Percentiles rank a stretch among this genome's conserved stretches.
phyloP scores from a whole-genome alignment of 305 asterid species.

The Fraxinus latifolia region DNA sequence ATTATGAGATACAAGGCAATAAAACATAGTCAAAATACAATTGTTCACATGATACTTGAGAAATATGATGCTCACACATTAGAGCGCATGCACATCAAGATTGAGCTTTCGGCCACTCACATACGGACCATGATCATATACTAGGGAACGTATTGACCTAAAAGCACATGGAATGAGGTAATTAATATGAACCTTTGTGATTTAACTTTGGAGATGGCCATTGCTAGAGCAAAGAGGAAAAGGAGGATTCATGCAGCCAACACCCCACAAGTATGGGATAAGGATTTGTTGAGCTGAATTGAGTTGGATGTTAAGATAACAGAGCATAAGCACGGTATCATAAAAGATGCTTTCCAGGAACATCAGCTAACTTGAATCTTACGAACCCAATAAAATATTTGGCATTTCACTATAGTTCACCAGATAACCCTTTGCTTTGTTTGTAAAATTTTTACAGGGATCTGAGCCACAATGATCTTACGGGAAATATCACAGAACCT shows the following conservation, averaged over 20 bases:
- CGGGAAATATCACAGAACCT: conserved; percentile 44
- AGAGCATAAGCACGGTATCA: neutral
- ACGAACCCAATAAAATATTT: neutral
- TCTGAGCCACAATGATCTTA: conserved; percentile 55
- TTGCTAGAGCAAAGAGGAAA: neutral
- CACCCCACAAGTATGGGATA: neutral
- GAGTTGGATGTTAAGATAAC: neutral
- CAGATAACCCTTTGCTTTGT: conserved; percentile 13
- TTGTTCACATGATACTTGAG: neutral
- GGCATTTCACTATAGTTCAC: neutral
- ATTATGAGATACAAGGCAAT: neutral
- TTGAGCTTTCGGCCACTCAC: neutral
- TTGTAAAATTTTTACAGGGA: conserved; percentile 40
- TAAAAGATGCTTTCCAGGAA: neutral
- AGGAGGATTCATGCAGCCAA: neutral
- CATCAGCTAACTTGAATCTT: neutral
- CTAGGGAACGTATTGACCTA: neutral
- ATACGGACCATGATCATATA: neutral
- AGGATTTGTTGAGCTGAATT: neutral
- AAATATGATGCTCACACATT: neutral
- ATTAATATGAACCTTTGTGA: neutral
- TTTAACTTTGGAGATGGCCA: neutral
- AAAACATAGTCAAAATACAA: neutral
- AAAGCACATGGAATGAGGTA: neutral
- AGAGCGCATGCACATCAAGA: neutral